Evolutionary conservation across 2,329 filamentous ascomycete genomes (phyloP), one percentile per base, ranked within the genome.

Genomic region (Shiraia sp.): DNA sequence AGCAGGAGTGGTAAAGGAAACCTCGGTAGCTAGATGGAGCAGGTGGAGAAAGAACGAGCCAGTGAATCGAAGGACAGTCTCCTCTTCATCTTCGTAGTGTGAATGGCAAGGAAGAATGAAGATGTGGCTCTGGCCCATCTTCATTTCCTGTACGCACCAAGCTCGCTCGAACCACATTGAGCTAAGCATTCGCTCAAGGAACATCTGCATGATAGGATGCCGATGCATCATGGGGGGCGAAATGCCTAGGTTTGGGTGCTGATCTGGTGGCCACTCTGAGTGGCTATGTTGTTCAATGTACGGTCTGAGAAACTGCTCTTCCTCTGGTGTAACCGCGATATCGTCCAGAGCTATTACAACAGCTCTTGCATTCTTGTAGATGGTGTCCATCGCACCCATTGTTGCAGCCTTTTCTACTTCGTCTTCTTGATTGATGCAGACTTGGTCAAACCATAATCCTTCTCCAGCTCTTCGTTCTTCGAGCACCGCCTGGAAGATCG

Each of bases 71-170:
- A 74, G 38, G 6, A 69, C 44, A 2, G 57, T 55, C 30, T 55
- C 51, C 4, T 48, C 32, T 17, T 58, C 53, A 4, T 61, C 53
- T 17, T 53, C 53, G 25, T 53, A 52, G 4, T 50, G 39, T 12
- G 55, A 49, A 3, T 56, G 53, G 40, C 67, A 71, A 10, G 69
- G 68, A 4, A 74, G 51, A 0, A 75, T 54, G 43, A 75, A 74
- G 10, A 75, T 55, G 43, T 71, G 70, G 22, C 64, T 59, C 30
- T 63, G 61, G 5, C 65, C 70, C 32, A 73, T 55, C 17, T 64
- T 55, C 69, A 75, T 72, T 53, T 75, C 72, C 42, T 73, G 70
- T 33, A 65, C 53, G 42, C 72, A 75, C 72, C 72, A 75, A 8
- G 72, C 72, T 28, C 72, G 59, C 34, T 67, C 65, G 47, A 74